A percentile compares a stretch with the other conserved stretches of the same genome.
These are phyloP conservation scores for Pulveroboletus ravenelii DNA, from an alignment of 768 basidiomycete genomes.

Conservation along the genomic window DNA sequence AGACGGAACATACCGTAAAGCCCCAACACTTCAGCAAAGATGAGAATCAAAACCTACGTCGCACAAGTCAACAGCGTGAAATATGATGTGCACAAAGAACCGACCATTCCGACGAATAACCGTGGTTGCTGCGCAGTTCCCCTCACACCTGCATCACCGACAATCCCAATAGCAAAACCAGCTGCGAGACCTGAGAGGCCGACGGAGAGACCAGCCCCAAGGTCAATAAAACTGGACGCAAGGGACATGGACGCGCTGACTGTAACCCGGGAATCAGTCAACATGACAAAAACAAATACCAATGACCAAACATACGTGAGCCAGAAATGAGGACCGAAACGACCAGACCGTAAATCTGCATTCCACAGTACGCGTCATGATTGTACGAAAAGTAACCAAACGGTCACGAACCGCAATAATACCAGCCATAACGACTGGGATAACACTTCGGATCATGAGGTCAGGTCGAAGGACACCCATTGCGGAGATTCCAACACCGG, in stretches of 20 bases:
- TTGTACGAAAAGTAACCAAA: neutral
- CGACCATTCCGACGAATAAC: conserved; percentile 89
- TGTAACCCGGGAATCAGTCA: conserved; percentile 24
- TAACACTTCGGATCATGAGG: conserved; percentile 96
- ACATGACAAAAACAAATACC: neutral
- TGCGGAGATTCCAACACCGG: conserved; percentile 94
- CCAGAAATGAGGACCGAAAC: conserved; percentile 95
- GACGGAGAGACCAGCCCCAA: conserved; percentile 89
- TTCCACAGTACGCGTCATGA: neutral
- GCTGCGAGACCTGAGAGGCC: conserved; percentile 94
- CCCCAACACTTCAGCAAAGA: conserved; percentile 93
- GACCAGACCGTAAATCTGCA: conserved; percentile 93
- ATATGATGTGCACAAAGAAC: conserved; percentile 18
- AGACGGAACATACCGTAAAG: conserved; percentile 59
- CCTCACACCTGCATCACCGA: conserved; percentile 97
- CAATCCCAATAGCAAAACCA: conserved; percentile 97
- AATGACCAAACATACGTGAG: conserved; percentile 55
- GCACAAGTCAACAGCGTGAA: conserved; percentile 1
- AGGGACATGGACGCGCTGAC: conserved; percentile 79
- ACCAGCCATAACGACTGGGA: conserved; percentile 99
- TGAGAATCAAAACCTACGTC: conserved; percentile 87
- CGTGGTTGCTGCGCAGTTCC: conserved; percentile 96
- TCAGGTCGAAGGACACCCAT: conserved; percentile 98
- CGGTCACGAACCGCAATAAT: conserved; percentile 86
- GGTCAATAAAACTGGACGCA: conserved; percentile 89